Conservation (phyloP, 148 eudicot species). For the Dianthus caryophyllus region DNA sequence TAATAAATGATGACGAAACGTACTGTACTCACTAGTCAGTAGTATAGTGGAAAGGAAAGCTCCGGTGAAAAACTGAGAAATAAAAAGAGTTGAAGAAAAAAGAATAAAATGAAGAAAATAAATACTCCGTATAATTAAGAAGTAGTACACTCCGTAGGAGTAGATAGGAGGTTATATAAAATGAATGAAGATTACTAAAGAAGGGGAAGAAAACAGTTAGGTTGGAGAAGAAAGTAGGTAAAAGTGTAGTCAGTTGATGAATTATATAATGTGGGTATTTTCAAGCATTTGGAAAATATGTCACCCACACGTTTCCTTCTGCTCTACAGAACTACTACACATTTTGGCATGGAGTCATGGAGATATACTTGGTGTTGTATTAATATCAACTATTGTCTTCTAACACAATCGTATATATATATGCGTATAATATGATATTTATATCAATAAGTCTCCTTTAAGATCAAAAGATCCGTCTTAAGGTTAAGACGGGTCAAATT, state of each 20-base stretch:
- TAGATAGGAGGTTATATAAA: background rate
- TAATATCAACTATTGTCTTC: too few relatives aligned
- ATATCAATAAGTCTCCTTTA: too few relatives aligned
- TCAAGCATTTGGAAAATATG: constrained; percentile 4
- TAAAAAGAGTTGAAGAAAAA: too few relatives aligned
- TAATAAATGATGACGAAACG: background rate
- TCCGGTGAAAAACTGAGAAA: background rate
- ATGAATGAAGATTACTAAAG: background rate
- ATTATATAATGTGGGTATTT: constrained; percentile 5
- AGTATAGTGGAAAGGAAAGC: background rate
- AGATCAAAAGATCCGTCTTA: too few relatives aligned
- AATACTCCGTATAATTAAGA: too few relatives aligned
- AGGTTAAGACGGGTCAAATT: too few relatives aligned
- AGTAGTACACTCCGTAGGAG: too few relatives aligned
- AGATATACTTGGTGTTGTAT: too few relatives aligned
- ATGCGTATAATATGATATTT: too few relatives aligned
- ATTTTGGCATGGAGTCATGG: background rate
- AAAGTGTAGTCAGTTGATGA: background rate
- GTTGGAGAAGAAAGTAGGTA: background rate
- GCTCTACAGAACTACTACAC: background rate
- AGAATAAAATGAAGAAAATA: too few relatives aligned
- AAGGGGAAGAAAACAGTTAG: background rate
- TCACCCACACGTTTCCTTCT: constrained; percentile 19
- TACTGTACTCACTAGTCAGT: background rate
- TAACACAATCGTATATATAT: too few relatives aligned